A percentile compares a stretch with the other conserved stretches of the same genome.
Evolutionary conservation across 352 stramenopile species (phyloP).

Genomic region (Phytophthora pistaciae): DNA sequence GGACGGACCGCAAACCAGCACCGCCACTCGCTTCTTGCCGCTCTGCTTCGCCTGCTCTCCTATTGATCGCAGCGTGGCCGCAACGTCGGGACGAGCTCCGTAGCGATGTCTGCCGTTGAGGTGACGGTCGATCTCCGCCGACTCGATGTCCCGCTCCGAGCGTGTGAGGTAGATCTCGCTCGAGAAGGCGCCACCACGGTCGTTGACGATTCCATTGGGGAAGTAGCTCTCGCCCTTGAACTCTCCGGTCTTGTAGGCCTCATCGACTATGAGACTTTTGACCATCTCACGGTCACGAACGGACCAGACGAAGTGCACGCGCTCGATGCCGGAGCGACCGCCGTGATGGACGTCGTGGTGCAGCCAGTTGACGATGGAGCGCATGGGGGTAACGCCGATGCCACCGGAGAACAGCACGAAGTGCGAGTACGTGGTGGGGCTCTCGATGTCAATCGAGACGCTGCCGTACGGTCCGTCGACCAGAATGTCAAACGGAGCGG

Average conservation of each 20-base stretch:
- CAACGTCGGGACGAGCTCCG: conserved; percentile 37
- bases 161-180: conserved; percentile 50
- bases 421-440: conserved; percentile 48
- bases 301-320: conserved; percentile 61
- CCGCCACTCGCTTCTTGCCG: conserved; percentile 40
- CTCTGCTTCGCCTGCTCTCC: conserved; percentile 40
- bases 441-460: conserved; percentile 50
- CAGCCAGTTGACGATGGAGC: conserved; percentile 50
- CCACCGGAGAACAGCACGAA: conserved; percentile 55
- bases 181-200: conserved; percentile 31
- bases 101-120: conserved; percentile 31
- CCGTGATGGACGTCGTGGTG: conserved; percentile 26
- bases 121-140: conserved; percentile 30
- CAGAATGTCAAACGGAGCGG: conserved; percentile 36
- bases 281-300: conserved; percentile 46
- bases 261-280: conserved; percentile 31
- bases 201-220: conserved; percentile 17
- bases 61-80: conserved; percentile 28
- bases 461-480: conserved; percentile 64
- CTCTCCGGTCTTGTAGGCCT: conserved; percentile 5
- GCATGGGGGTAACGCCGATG: conserved; percentile 59
- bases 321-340: conserved; percentile 31
- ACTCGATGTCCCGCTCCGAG: conserved; percentile 34
- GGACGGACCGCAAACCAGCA: conserved; percentile 51
- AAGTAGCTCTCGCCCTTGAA: conserved; percentile 28